Conservation (phyloP, 768 basidiomycete genomes). For the Kwoniella newhampshirensis region DNA sequence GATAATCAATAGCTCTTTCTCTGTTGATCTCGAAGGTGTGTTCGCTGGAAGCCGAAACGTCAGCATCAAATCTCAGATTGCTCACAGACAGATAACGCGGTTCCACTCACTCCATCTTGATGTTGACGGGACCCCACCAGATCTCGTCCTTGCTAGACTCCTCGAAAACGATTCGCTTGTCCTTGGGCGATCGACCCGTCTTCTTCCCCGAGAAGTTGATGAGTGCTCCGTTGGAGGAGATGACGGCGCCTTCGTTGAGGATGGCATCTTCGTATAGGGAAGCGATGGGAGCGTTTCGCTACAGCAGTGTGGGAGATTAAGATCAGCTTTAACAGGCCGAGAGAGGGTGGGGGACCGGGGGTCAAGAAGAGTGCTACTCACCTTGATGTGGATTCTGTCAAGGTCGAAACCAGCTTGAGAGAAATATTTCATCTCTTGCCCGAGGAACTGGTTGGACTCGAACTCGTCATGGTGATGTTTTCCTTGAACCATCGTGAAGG, state of each 20-base stretch:
- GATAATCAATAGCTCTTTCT: slow-evolving; percentile 96
- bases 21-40: slow-evolving; percentile 99
- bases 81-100: background rate
- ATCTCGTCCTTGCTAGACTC: slow-evolving; percentile 94
- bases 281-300: slow-evolving; percentile 59
- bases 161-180: slow-evolving; percentile 99
- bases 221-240: slow-evolving; percentile 90
- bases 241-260: slow-evolving; percentile 96
- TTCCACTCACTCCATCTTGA: slow-evolving; percentile 83
- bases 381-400: slow-evolving; percentile 86
- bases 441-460: slow-evolving; percentile 61
- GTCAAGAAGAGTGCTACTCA: slow-evolving; percentile 27
- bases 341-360: no score
- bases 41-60: slow-evolving; percentile 55
- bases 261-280: slow-evolving; percentile 96
- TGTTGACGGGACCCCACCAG: slow-evolving; percentile 99
- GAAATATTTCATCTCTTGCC: slow-evolving; percentile 92
- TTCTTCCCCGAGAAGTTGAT: slow-evolving; percentile 99
- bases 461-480: slow-evolving; percentile 46
- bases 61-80: background rate
- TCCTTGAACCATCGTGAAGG: slow-evolving; percentile 26
- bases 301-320: background rate
- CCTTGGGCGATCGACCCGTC: slow-evolving; percentile 95
- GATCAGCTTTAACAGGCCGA: background rate
- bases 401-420: slow-evolving; percentile 99